Evolutionary conservation across 176 grass and related monocot species (phyloP), one percentile per base, ranked within the genome.

Genomic region (Musa schizocarpa): DNA sequence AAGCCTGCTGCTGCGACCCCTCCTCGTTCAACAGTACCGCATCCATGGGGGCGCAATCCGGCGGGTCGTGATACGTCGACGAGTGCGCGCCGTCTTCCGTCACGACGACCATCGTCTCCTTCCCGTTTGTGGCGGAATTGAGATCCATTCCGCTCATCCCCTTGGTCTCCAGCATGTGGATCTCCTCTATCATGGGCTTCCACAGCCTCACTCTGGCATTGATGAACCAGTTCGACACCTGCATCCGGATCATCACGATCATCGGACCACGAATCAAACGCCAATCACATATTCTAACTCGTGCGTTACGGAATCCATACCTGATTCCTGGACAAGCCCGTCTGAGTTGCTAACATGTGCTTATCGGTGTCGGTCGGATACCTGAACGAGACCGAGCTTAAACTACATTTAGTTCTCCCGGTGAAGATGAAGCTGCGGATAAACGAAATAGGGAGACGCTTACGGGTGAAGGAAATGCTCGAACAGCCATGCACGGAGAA

Each of bases 161-260:
- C 70, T 82, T 82, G 25, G 77, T 85, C 14, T 89, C 87, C 3
- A 89, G 87, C 87, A 85, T 83, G 52, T 89, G 83, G 62, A 89
- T 81, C 78, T 89, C 87, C 53, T 89, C 87, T 2, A 89, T 83
- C 87, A 89, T 86, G 9, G 87, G 87, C 71, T 89, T 89, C 87
- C 87, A 89, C 21, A 89, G 83, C 54, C 87, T 72, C 11, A 89
- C 87, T 9, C 87, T 69, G 0, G 87, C 83, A 69, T 86, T 89
- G 72, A 89, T 86, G 62, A 89, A 89, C 87, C 87, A 89, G 78
- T 89, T 89, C 27, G 87, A 89, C 11, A 89, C 87, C 87, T 89
- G 62, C 48, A 9, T 55, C 34, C 34, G 22, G 22, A 22, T 22
- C 29, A 64, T 8, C n/a, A 54, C 2, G 63, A 64, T 63, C 23